phyloP scores from a whole-genome alignment of 352 stramenopile genomes.

The Halophytophthora polymorphica region DNA sequence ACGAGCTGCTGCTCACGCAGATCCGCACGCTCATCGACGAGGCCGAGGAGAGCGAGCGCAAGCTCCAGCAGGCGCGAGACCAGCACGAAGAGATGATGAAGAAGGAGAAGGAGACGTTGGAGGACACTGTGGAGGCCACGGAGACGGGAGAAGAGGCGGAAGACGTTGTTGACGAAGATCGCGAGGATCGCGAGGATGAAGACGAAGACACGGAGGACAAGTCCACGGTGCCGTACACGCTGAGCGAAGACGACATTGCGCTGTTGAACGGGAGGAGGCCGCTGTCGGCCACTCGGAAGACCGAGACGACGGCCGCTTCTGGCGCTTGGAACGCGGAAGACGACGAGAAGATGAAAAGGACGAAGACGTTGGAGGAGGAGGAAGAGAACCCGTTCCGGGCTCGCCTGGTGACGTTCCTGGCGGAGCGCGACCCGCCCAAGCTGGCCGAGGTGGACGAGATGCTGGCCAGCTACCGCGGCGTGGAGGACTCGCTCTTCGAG shows the following conservation, averaged over 20 bases:
- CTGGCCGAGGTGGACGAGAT: constrained; percentile 71
- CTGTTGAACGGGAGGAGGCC: constrained; percentile 52
- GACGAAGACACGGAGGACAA: constrained; percentile 16
- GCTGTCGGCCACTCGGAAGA: constrained; percentile 3
- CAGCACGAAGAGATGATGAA: constrained; percentile 19
- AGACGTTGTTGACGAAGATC: too few relatives aligned
- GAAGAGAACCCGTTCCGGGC: constrained; percentile 40
- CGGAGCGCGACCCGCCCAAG: constrained; percentile 63
- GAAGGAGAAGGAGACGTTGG: neutral
- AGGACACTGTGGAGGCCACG: neutral
- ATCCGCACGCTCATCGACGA: constrained; percentile 75
- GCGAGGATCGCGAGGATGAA: neutral
- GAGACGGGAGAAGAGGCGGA: neutral
- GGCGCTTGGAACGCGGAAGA: constrained; percentile 6
- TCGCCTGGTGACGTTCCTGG: constrained; percentile 58
- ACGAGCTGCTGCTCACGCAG: constrained; percentile 75
- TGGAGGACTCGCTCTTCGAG: constrained; percentile 75
- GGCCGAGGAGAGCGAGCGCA: constrained; percentile 41
- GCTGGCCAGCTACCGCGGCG: constrained; percentile 66
- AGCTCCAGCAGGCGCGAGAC: constrained; percentile 21
- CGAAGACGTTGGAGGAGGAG: constrained; percentile 6
- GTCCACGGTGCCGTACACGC: constrained; percentile 47
- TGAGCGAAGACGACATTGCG: constrained; percentile 67
- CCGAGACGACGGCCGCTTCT: neutral
- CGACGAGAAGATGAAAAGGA: constrained; percentile 11